These are phyloP conservation scores for Aspergillus niger DNA, from an alignment of 2,329 filamentous ascomycete species.

Conservation along the genomic window DNA sequence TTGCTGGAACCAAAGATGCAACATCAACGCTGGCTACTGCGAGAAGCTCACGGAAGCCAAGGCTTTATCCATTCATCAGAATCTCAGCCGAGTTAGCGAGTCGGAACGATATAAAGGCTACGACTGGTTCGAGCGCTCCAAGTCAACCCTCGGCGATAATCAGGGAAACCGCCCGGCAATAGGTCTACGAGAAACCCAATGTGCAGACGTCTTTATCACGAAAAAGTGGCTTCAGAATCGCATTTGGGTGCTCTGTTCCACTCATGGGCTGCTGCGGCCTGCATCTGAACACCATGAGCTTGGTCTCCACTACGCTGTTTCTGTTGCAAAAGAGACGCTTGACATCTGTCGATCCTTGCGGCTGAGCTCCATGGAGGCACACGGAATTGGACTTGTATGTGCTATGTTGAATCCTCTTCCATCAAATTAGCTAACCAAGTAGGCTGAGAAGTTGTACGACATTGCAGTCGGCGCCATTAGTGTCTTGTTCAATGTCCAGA, in stretches of 20 bases:
- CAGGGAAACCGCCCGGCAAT: constrained; percentile 28
- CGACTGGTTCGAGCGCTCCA: constrained; percentile 41
- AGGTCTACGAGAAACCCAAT: constrained; percentile 41
- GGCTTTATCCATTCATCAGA: constrained; percentile 42
- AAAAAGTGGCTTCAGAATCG: constrained; percentile 49
- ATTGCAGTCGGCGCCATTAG: constrained; percentile 38
- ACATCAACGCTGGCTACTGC: constrained; percentile 65
- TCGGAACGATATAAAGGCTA: constrained; percentile 40
- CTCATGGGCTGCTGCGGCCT: constrained; percentile 41
- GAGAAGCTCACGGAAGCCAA: constrained; percentile 69
- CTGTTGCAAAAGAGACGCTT: constrained; percentile 38
- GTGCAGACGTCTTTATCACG: constrained; percentile 46
- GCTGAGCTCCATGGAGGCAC: constrained; percentile 45
- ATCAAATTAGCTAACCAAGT: constrained; percentile 5
- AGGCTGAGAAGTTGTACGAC: constrained; percentile 46
- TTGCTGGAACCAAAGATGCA: constrained; percentile 51
- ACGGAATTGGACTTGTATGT: constrained; percentile 44
- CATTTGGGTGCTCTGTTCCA: constrained; percentile 45
- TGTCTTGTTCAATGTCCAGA: constrained; percentile 30
- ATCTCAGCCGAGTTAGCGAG: constrained; percentile 34
- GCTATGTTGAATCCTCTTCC: not conserved
- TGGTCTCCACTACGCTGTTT: constrained; percentile 39
- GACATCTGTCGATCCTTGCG: constrained; percentile 36
- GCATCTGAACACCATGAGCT: constrained; percentile 41
- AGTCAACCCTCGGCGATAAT: constrained; percentile 23